Evolutionary conservation across 768 basidiomycete species (phyloP).

Genomic region (Mycena galericulata): DNA sequence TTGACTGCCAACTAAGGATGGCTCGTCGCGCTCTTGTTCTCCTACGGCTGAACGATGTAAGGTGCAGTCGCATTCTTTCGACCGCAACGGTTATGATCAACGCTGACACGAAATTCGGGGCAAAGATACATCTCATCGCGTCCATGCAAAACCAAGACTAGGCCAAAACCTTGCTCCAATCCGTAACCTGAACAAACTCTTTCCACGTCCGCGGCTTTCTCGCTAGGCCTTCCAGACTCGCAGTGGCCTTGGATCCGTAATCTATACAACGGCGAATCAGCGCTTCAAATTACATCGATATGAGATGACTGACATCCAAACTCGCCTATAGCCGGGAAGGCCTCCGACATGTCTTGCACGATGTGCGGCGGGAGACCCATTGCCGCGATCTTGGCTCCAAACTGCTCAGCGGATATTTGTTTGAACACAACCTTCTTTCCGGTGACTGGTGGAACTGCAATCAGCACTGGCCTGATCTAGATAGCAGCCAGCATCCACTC

Average conservation of each 20-base stretch:
- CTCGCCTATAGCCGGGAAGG: neutral
- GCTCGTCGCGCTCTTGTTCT: too few species aligned
- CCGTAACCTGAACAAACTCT: neutral
- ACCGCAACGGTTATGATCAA: too few species aligned
- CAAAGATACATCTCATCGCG: too few species aligned
- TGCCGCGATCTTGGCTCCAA: neutral
- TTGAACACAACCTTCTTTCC: slow-evolving; percentile 5
- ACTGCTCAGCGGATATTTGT: neutral
- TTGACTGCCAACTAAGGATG: too few species aligned
- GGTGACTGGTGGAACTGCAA: neutral
- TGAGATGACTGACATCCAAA: neutral
- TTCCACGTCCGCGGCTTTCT: neutral
- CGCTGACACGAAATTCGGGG: too few species aligned
- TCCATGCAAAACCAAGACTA: too few species aligned
- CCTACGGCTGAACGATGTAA: too few species aligned
- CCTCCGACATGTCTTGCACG: neutral
- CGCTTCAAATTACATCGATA: neutral
- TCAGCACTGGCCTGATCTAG: too few species aligned
- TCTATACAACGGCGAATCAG: neutral
- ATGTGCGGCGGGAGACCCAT: neutral
- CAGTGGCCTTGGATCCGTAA: neutral
- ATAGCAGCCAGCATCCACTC: neutral
- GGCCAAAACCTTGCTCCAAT: slow-evolving; percentile 6
- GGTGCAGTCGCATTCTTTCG: too few species aligned
- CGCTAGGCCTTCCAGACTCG: neutral